Percentiles rank a stretch among this genome's conserved stretches.
These are phyloP conservation scores for Mrakia blollopis DNA, from an alignment of 768 basidiomycete genomes.

Conservation along the genomic window DNA sequence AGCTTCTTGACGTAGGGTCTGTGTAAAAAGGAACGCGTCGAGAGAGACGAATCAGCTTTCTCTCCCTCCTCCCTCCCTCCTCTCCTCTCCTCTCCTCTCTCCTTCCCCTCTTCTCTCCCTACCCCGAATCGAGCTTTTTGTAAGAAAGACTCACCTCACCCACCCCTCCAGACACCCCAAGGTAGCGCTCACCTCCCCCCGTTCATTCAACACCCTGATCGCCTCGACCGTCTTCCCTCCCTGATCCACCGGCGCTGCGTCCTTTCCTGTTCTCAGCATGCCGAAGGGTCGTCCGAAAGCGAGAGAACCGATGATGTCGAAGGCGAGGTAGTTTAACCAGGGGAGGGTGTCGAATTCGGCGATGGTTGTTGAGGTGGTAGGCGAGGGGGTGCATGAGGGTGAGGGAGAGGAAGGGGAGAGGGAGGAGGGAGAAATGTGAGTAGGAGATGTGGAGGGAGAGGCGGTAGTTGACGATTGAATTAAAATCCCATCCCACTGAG, in stretches of 20 bases:
- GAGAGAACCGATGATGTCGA: conserved; percentile 35
- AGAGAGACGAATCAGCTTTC: neutral
- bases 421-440: too few relatives aligned
- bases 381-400: neutral
- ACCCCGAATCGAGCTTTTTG: neutral
- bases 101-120: neutral
- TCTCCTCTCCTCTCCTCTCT: neutral
- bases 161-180: conserved; percentile 70
- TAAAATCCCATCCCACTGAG: conserved; percentile 67
- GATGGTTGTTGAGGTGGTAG: conserved; percentile 48
- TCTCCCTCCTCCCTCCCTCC: neutral
- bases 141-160: conserved; percentile 48
- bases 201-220: conserved; percentile 66
- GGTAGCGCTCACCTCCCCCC: conserved; percentile 79
- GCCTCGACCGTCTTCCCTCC: conserved; percentile 15
- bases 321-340: conserved; percentile 48
- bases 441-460: too few relatives aligned
- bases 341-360: conserved; percentile 37
- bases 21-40: neutral
- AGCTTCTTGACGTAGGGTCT: conserved; percentile 46
- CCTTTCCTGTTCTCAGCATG: conserved; percentile 71
- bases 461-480: too few relatives aligned
- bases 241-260: conserved; percentile 52
- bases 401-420: too few relatives aligned
- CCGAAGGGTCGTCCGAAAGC: conserved; percentile 78